A percentile compares a stretch with the other conserved stretches of the same genome.
These are phyloP conservation scores for Ajuga chamaepitys DNA, from an alignment of 257 asterid species.

Conservation along the genomic window DNA sequence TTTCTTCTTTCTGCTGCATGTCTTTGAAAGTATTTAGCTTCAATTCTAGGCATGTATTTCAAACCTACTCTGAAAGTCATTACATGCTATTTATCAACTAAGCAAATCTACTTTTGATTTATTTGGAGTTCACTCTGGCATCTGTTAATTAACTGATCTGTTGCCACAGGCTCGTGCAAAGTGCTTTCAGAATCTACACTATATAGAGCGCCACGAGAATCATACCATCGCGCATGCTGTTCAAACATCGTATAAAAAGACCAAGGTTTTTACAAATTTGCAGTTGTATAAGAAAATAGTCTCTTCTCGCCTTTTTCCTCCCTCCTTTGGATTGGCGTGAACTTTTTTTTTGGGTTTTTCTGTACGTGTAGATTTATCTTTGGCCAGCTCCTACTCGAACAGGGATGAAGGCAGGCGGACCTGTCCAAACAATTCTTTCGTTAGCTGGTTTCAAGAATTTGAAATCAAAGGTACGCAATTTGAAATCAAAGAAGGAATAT, in stretches of 20 bases:
- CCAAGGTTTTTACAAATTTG: slow-evolving; percentile 50
- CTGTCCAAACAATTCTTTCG: slow-evolving; percentile 62
- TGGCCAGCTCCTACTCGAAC: slow-evolving; percentile 88
- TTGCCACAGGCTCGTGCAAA: slow-evolving; percentile 77
- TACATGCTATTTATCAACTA: not conserved
- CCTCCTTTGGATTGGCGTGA: slow-evolving; percentile 8
- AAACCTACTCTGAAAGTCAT: not conserved
- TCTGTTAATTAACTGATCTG: not conserved
- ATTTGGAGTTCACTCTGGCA: not conserved
- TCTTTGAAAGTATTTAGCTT: not conserved
- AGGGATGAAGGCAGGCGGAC: slow-evolving; percentile 93
- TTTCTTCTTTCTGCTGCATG: not conserved
- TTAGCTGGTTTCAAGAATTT: slow-evolving; percentile 95
- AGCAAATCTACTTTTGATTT: not conserved
- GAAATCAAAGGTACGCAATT: slow-evolving; percentile 66
- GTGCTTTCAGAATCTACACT: slow-evolving; percentile 94
- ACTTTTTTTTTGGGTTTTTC: not conserved
- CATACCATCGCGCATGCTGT: slow-evolving; percentile 96
- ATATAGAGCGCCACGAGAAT: slow-evolving; percentile 76
- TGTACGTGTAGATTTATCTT: slow-evolving; percentile 58
- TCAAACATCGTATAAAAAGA: slow-evolving; percentile 77
- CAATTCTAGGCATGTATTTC: slow-evolving; percentile 1
- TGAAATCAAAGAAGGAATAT: not conserved
- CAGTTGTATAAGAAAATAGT: not conserved
- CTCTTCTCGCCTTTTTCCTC: not conserved